Evolutionary conservation across 768 basidiomycete genomes (phyloP), one percentile per base, ranked within the genome.

Genomic region (Kwoniella newhampshirensis): DNA sequence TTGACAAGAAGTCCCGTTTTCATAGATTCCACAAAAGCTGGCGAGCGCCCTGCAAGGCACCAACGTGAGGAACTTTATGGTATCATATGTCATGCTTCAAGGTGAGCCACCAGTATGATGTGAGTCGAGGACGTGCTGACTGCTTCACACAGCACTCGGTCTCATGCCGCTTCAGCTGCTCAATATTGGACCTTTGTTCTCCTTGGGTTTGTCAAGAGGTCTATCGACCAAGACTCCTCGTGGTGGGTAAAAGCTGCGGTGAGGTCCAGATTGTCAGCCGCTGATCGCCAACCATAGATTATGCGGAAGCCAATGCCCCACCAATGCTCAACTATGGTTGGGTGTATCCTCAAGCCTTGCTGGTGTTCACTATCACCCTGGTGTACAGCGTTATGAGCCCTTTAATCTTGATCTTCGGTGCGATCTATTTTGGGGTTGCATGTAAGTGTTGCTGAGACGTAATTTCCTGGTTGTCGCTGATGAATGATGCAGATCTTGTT

Each of bases 301-400:
- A 86, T 62, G 94, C 92, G 17, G 96, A 96, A 74, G 81, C 98
- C 15, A 96, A 99, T 70, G 91, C 92, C 0, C 96, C 96, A 5
- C 92, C 96, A 0, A 90, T 93, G 87, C 88, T 98, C 77, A 98
- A 97, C 77, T 94, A 98, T 65, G 96, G 96, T 48, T 83, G 88
- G 47, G 91, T 99, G 11, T 99, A 97, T 74, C 96, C 96, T 0
- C 94, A 97, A 72, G 89, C 93, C 4, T 91, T 98, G 57, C 81
- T 99, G 41, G 87, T 98, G 75, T 98, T 97, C 77, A 88, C 91
- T 61, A 88, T 99, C 77, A 93, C 89, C 35, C 79, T 99, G 68
- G 81, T 93, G 32, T 98, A 98, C 80, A 93, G 91, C 75, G 88
- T 99, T 63, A 88, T 94, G 12, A 90, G 96, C 59, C 96, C 96